Evolutionary conservation across 805 yeast species (phyloP).

Genomic region (Kazachstania africana): DNA sequence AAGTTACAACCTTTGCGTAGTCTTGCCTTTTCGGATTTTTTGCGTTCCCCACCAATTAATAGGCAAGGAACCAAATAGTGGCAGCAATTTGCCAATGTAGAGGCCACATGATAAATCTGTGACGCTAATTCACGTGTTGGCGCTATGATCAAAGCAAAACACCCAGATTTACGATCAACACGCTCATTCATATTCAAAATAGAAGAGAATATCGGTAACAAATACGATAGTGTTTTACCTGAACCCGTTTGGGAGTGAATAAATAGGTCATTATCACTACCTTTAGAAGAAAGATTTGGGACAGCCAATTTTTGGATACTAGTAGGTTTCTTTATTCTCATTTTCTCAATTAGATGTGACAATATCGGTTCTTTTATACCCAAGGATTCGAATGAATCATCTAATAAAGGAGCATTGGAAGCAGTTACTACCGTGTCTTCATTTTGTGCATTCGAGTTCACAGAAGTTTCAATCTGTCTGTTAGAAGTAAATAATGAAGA

Average conservation of each 20-base stretch:
- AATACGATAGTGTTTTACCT: slow-evolving; percentile 86
- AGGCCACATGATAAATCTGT: slow-evolving; percentile 77
- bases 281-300: slow-evolving; percentile 40
- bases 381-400: slow-evolving; percentile 57
- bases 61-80: slow-evolving; percentile 90
- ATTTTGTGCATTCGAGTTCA: slow-evolving; percentile 28
- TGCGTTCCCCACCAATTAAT: slow-evolving; percentile 97
- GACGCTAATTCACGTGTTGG: slow-evolving; percentile 94
- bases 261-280: slow-evolving; percentile 53
- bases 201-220: slow-evolving; percentile 69
- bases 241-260: slow-evolving; percentile 98
- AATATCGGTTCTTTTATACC: slow-evolving; percentile 49
- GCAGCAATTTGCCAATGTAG: slow-evolving; percentile 58
- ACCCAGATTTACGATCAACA: slow-evolving; percentile 55
- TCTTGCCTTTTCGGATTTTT: slow-evolving; percentile 92
- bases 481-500: slow-evolving; percentile 77
- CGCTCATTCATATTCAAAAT: slow-evolving; percentile 44
- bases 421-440: slow-evolving; percentile 32
- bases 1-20: slow-evolving; percentile 91
- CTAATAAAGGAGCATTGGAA: slow-evolving; percentile 74
- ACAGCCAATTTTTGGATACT: slow-evolving; percentile 73
- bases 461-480: slow-evolving; percentile 34
- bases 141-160: slow-evolving; percentile 77
- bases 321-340: slow-evolving; percentile 61
- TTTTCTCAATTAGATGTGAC: slow-evolving; percentile 41